A percentile compares a stretch with the other conserved stretches of the same genome.
Evolutionary conservation across 805 yeast species (phyloP).

Genomic region (Candida sphagnicola): DNA sequence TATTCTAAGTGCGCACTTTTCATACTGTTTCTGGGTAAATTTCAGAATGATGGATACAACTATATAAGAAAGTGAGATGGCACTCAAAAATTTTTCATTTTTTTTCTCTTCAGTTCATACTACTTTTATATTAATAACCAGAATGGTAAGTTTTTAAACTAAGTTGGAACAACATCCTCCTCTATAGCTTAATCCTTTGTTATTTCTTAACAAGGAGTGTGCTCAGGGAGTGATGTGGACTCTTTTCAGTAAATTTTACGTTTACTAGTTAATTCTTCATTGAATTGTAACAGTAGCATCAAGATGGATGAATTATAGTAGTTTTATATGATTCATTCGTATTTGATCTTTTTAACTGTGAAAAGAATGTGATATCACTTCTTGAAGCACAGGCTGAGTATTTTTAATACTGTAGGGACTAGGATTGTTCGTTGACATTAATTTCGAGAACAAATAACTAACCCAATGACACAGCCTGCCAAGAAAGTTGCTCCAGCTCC

Average conservation of each 20-base stretch:
- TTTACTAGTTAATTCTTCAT: background rate
- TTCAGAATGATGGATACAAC: background rate
- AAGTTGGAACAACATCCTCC: slow-evolving; percentile 24
- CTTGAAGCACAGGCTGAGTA: slow-evolving; percentile 45
- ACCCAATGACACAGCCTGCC: slow-evolving; percentile 57
- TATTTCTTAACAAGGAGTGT: slow-evolving; percentile 13
- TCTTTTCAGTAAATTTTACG: slow-evolving; percentile 8
- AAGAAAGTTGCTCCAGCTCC: slow-evolving; percentile 99
- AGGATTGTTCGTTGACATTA: slow-evolving; percentile 22
- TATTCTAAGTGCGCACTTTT: background rate
- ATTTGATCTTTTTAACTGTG: slow-evolving; percentile 2
- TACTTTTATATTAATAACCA: slow-evolving; percentile 5
- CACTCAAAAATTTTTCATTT: background rate
- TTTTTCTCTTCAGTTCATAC: slow-evolving; percentile 1
- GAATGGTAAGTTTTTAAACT: slow-evolving; percentile 28
- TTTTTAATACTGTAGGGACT: slow-evolving; percentile 38
- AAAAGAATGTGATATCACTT: slow-evolving; percentile 22
- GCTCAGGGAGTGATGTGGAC: slow-evolving; percentile 21
- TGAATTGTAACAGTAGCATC: background rate
- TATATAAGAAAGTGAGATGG: background rate
- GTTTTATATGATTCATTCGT: background rate
- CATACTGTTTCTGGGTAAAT: background rate
- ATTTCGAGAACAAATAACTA: slow-evolving; percentile 23
- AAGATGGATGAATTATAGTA: no score
- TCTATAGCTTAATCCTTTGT: slow-evolving; percentile 12